Conservation (phyloP, 1,139 yeast genomes). For the Nadsonia starkeyi-henricii region DNA sequence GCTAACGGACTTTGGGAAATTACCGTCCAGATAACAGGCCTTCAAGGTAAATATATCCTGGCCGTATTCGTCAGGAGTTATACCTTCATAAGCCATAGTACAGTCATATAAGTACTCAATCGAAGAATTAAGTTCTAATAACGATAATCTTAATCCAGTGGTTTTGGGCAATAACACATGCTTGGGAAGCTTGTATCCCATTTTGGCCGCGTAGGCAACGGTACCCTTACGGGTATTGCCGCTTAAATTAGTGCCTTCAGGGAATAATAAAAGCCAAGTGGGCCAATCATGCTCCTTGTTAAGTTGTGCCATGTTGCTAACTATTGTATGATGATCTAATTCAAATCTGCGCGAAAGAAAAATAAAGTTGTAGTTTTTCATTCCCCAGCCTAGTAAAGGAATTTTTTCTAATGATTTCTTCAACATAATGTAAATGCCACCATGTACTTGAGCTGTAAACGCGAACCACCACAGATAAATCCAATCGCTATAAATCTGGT, state of each 20-base stretch:
- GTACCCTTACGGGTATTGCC: constrained; percentile 48
- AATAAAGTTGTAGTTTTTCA: constrained; percentile 65
- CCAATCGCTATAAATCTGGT: constrained; percentile 95
- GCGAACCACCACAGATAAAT: constrained; percentile 79
- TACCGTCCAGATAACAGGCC: constrained; percentile 50
- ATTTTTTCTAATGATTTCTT: constrained; percentile 62
- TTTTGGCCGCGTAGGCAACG: constrained; percentile 39
- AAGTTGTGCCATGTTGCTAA: constrained; percentile 39
- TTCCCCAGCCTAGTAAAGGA: constrained; percentile 80
- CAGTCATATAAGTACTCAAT: constrained; percentile 65
- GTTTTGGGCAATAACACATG: constrained; percentile 69
- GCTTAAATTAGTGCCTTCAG: constrained; percentile 89
- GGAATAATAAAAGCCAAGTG: constrained; percentile 54
- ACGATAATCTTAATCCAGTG: constrained; percentile 61
- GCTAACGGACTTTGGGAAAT: constrained; percentile 53
- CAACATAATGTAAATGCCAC: constrained; percentile 56
- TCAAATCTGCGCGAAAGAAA: constrained; percentile 82
- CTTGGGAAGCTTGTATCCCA: constrained; percentile 31
- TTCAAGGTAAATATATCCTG: constrained; percentile 62
- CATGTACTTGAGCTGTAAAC: constrained; percentile 51
- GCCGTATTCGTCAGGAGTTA: constrained; percentile 48
- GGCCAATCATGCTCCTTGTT: constrained; percentile 28
- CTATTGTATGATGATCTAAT: constrained; percentile 47
- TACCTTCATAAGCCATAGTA: constrained; percentile 71
- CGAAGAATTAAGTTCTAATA: constrained; percentile 44